A percentile compares a stretch with the other conserved stretches of the same genome.
phyloP scores from a whole-genome alignment of 2,329 filamentous ascomycete genomes.

The Pseudogymnoascus sp. region DNA sequence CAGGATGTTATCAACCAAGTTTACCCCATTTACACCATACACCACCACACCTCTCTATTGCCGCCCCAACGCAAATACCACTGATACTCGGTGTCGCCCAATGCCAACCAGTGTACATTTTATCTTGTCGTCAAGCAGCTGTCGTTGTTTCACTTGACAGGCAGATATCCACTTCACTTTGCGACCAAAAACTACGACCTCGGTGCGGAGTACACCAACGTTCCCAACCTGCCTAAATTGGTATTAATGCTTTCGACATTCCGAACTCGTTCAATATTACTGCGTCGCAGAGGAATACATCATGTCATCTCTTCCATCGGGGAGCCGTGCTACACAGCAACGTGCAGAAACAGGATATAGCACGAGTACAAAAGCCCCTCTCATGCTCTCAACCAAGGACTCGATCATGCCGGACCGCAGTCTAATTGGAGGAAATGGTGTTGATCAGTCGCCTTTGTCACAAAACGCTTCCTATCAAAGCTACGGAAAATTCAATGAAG shows the following conservation, averaged over 20 bases:
- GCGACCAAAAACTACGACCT: background rate
- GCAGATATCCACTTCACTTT: background rate
- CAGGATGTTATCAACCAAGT: conserved; percentile 1
- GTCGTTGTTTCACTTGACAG: background rate
- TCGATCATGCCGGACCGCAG: background rate
- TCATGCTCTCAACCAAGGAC: background rate
- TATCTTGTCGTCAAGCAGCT: background rate
- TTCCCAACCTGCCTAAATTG: background rate
- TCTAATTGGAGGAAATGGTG: conserved; percentile 14
- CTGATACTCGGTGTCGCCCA: background rate
- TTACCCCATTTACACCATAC: conserved; percentile 7
- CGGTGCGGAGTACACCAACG: background rate
- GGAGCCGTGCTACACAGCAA: background rate
- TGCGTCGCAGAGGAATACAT: conserved; percentile 1
- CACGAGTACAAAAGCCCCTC: background rate
- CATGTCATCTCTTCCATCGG: background rate
- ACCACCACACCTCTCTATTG: background rate
- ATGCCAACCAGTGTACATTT: background rate
- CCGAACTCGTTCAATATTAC: background rate
- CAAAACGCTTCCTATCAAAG: conserved; percentile 21
- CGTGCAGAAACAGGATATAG: background rate
- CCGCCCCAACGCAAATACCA: background rate
- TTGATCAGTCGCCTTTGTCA: conserved; percentile 20
- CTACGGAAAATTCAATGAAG: conserved; percentile 55
- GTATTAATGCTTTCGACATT: conserved; percentile 7